A percentile compares a stretch with the other conserved stretches of the same genome.
Evolutionary conservation across 1,139 yeast genomes (phyloP).

Genomic region (Saccharomyces hybrid): DNA sequence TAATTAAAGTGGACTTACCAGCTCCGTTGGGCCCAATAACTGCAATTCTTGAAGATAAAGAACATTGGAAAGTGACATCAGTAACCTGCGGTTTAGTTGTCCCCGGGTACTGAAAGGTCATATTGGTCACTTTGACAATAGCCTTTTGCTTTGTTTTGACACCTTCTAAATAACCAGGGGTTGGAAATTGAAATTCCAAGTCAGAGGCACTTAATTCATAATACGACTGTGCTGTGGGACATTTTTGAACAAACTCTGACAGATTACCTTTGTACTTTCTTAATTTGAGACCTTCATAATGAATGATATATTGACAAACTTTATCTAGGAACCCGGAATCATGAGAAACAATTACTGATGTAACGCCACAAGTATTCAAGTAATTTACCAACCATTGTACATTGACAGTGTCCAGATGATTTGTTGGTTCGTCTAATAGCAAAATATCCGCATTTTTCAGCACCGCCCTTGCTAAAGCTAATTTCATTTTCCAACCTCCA

Average conservation of each 20-base stretch:
- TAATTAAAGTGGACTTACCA: conserved; percentile 96
- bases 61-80: conserved; percentile 93
- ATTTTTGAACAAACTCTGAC: conserved; percentile 94
- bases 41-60: conserved; percentile 97
- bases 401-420: conserved; percentile 95
- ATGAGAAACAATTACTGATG: conserved; percentile 96
- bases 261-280: conserved; percentile 99
- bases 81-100: conserved; percentile 86
- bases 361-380: conserved; percentile 93
- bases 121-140: conserved; percentile 89
- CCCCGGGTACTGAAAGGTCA: conserved; percentile 98
- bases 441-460: conserved; percentile 93
- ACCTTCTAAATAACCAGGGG: conserved; percentile 99
- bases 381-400: conserved; percentile 99
- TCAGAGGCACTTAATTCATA: conserved; percentile 97
- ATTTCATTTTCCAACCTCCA: conserved; percentile 99
- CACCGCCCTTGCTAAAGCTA: conserved; percentile 95
- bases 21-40: conserved; percentile 99
- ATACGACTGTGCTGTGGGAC: conserved; percentile 97
- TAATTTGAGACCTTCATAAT: conserved; percentile 98
- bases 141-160: conserved; percentile 99
- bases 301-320: conserved; percentile 93
- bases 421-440: conserved; percentile 95
- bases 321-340: conserved; percentile 98
- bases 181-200: conserved; percentile 92